phyloP scores from a whole-genome alignment of 306 rosid genomes.

The Quercus suber region DNA sequence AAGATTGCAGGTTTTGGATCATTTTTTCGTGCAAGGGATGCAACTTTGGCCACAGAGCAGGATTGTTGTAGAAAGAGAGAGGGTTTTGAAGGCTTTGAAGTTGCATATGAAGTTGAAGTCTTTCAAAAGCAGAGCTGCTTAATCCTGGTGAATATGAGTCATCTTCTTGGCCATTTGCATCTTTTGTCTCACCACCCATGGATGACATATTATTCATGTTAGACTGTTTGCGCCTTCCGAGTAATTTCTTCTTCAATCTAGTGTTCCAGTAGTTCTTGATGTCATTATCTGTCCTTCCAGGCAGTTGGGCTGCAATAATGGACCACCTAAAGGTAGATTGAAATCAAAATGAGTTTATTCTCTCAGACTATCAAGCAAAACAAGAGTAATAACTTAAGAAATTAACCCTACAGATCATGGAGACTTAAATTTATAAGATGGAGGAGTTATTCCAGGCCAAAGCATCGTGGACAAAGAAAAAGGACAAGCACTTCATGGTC shows the following conservation, averaged over 20 bases:
- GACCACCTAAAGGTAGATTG: constrained; percentile 71
- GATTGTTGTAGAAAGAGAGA: constrained; percentile 55
- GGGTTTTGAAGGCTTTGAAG: constrained; percentile 86
- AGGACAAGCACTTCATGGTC: constrained; percentile 50
- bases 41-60: constrained; percentile 80
- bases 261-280: constrained; percentile 99
- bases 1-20: constrained; percentile 49
- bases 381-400: background rate
- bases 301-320: constrained; percentile 94
- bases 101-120: constrained; percentile 96
- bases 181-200: constrained; percentile 23
- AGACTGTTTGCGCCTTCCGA: constrained; percentile 79
- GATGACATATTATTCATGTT: constrained; percentile 15
- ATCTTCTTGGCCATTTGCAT: constrained; percentile 29
- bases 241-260: constrained; percentile 81
- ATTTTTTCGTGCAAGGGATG: constrained; percentile 77
- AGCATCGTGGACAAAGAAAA: constrained; percentile 39
- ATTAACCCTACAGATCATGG: constrained; percentile 10
- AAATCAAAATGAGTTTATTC: constrained; percentile 23
- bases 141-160: constrained; percentile 36
- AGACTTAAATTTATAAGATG: background rate
- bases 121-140: constrained; percentile 82
- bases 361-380: constrained; percentile 13
- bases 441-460: background rate
- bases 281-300: constrained; percentile 98